Percentiles rank a stretch among this genome's conserved stretches.
Evolutionary conservation across 306 rosid genomes (phyloP).

Genomic region (Castanea mollissima): DNA sequence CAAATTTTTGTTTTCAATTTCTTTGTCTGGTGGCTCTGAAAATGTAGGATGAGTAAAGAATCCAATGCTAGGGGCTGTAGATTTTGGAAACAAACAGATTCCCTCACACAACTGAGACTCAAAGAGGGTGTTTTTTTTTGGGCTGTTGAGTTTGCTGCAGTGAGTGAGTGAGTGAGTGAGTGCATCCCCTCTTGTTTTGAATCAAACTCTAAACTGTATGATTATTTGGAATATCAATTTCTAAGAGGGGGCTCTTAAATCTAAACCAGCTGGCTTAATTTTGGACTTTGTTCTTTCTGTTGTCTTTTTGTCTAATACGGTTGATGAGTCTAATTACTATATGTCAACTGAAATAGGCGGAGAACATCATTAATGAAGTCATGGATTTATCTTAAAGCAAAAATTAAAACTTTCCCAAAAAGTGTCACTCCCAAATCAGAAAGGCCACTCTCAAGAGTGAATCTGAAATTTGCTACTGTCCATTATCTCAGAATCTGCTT

Average conservation of each 20-base stretch:
- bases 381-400: not conserved
- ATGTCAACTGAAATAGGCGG: not conserved
- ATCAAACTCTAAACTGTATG: too few relatives aligned
- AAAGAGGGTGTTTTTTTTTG: not conserved
- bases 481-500: not conserved
- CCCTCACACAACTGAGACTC: constrained; percentile 4
- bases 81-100: not conserved
- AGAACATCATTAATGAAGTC: not conserved
- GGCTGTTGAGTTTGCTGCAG: not conserved
- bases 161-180: not conserved
- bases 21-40: constrained; percentile 21
- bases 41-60: constrained; percentile 6
- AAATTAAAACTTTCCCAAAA: not conserved
- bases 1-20: constrained; percentile 18
- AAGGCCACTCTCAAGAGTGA: not conserved
- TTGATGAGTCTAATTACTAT: not conserved
- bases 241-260: not conserved
- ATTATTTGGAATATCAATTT: too few relatives aligned
- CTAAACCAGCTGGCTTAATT: constrained; percentile 16
- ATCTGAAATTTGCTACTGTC: not conserved
- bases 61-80: constrained; percentile 2
- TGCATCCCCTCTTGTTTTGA: too few relatives aligned
- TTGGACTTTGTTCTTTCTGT: not conserved
- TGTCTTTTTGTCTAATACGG: not conserved
- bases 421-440: not conserved